Base-by-base conservation (phyloP, 345 rosid genomes). In the Euphorbia tirucalli region DNA sequence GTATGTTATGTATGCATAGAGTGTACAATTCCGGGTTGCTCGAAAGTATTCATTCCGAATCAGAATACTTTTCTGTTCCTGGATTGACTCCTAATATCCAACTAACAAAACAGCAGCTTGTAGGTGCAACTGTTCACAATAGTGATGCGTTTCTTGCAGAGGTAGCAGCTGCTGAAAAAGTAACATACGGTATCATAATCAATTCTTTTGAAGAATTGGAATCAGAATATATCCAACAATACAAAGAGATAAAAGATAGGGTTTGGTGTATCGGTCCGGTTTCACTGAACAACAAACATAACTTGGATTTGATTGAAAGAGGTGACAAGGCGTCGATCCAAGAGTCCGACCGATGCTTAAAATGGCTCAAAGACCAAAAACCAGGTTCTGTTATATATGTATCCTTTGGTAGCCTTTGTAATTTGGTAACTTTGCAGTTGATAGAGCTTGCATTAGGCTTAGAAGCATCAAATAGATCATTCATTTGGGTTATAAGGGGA, bases 351-450 rank as follows among this genome's bases (percentile, higher is more conserved):
- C 10, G 9, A 41, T 49, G n/a, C n/a, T 61, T 71, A 7, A 32
- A 35, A 0, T 71, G 74, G 74, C 74, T 71, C 31, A n/a, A 71
- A n/a, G 15, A 30, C 11, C 60, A 49, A 16, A 31, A 32, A 22
- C 46, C 61, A 21, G 35, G 22, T 7, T 71, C 68, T 35, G 74
- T 71, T 19, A 61, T 71, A 9, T 71, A 71, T 21, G 74, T 61
- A 30, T 71, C 61, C 2, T 57, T 71, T 22, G 74, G 74, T 49
- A 71, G 74, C 35, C 14, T 71, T 16, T 61, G 61, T 61, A 72
- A 43, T 55, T 28, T 72, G 39, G n/a, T 28, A 72, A n/a, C n/a
- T n/a, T n/a, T n/a, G n/a, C n/a, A n/a, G n/a, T n/a, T n/a, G n/a
- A n/a, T n/a, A n/a, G n/a, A n/a, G n/a, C n/a, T n/a, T n/a, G n/a